Evolutionary conservation across 306 rosid species (phyloP).

Genomic region (Cucurbita ficifolia): DNA sequence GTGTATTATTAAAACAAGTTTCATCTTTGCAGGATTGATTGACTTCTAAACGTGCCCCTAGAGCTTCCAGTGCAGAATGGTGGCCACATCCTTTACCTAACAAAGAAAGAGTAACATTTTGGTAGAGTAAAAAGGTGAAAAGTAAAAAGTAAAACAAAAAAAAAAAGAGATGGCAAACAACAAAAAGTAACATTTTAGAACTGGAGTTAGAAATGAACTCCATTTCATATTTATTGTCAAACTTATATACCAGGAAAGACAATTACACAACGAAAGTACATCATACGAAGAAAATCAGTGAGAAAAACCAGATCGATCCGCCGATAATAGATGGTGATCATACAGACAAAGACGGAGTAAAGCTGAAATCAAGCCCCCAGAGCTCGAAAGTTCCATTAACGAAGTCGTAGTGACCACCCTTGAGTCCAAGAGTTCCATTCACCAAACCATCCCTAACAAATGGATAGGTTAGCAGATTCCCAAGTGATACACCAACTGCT

Average conservation of each 20-base stretch:
- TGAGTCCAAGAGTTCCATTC: slow-evolving; percentile 62
- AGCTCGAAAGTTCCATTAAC: slow-evolving; percentile 76
- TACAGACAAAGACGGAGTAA: slow-evolving; percentile 65
- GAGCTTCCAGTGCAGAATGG: slow-evolving; percentile 97
- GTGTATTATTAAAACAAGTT: slow-evolving; percentile 23
- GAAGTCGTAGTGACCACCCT: slow-evolving; percentile 89
- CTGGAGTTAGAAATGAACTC: slow-evolving; percentile 2
- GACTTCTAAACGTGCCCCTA: slow-evolving; percentile 49
- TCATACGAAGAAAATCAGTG: slow-evolving; percentile 21
- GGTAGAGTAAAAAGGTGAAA: slow-evolving; percentile 7
- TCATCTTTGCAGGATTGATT: slow-evolving; percentile 49
- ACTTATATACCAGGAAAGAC: slow-evolving; percentile 12
- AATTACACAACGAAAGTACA: slow-evolving; percentile 26
- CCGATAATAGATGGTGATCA: slow-evolving; percentile 49
- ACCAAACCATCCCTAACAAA: slow-evolving; percentile 84
- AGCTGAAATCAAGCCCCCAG: slow-evolving; percentile 75
- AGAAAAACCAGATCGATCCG: slow-evolving; percentile 31
- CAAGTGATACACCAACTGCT: slow-evolving; percentile 72
- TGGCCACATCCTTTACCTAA: slow-evolving; percentile 98
- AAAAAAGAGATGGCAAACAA: neutral
- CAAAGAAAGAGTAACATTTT: slow-evolving; percentile 20
- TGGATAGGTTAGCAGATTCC: slow-evolving; percentile 80
- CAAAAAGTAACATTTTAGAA: neutral
- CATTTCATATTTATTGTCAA: slow-evolving; percentile 18
- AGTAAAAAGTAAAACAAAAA: neutral